phyloP scores from a whole-genome alignment of 768 basidiomycete genomes.

The Agaricus subrufescens region DNA sequence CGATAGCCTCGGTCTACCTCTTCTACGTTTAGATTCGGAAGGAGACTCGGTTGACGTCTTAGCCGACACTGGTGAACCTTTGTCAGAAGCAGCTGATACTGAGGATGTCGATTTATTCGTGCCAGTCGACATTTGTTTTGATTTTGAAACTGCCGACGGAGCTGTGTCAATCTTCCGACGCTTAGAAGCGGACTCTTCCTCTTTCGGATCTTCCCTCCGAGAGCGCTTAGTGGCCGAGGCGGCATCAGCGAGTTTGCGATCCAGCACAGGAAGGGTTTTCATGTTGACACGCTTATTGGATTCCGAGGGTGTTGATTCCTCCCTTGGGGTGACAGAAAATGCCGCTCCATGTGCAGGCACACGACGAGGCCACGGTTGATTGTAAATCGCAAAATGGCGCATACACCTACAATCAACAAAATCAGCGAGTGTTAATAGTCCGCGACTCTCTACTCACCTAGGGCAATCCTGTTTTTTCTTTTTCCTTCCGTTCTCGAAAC shows the following conservation, averaged over 20 bases:
- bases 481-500: constrained; percentile 45
- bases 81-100: constrained; percentile 3
- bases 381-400: constrained; percentile 77
- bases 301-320: constrained; percentile 45
- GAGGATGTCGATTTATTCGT: constrained; percentile 11
- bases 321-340: constrained; percentile 44
- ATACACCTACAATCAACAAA: constrained; percentile 50
- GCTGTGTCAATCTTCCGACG: constrained; percentile 35
- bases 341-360: constrained; percentile 42
- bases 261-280: constrained; percentile 44
- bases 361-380: constrained; percentile 66
- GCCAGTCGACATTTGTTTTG: constrained; percentile 19
- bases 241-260: constrained; percentile 49
- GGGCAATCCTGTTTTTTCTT: constrained; percentile 72
- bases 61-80: not conserved
- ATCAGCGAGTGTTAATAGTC: not conserved
- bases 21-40: constrained; percentile 30
- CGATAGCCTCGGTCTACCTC: constrained; percentile 37
- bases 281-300: constrained; percentile 45
- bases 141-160: constrained; percentile 15
- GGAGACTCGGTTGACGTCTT: not conserved
- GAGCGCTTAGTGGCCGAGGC: constrained; percentile 26
- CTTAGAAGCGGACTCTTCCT: constrained; percentile 38
- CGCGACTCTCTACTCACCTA: constrained; percentile 42
- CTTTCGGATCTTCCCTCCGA: constrained; percentile 19